Conservation (phyloP, 106 monocot species). For the Acanthochlamys bracteata region DNA sequence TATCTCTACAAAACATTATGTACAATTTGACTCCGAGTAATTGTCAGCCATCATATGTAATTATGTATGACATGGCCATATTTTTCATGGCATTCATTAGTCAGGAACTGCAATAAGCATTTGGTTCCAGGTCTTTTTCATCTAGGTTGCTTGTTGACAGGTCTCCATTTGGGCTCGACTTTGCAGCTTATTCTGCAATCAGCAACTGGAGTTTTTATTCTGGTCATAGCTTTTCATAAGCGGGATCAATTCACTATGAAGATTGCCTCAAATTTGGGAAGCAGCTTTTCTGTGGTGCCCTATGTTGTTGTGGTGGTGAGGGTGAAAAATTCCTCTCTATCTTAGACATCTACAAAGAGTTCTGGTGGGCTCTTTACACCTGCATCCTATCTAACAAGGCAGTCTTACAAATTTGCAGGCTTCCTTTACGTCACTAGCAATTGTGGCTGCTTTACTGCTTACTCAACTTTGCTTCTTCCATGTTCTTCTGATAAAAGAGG, state of each 20-base stretch:
- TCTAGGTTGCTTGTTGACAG: constrained; percentile 73
- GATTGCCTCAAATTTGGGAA: constrained; percentile 70
- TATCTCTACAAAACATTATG: too few species aligned
- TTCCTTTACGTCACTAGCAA: constrained; percentile 68
- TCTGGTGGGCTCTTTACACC: too few species aligned
- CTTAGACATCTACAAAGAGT: too few species aligned
- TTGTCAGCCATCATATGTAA: too few species aligned
- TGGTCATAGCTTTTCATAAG: constrained; percentile 69
- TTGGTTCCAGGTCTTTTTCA: neutral
- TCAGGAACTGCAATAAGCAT: too few species aligned
- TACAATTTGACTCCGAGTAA: too few species aligned
- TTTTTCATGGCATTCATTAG: too few species aligned
- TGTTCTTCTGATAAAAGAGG: constrained; percentile 84
- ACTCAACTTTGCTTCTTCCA: constrained; percentile 93
- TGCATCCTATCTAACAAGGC: too few species aligned
- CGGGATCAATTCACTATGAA: constrained; percentile 46
- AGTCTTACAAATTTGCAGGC: too few species aligned
- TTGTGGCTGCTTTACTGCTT: constrained; percentile 75
- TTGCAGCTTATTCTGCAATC: constrained; percentile 93
- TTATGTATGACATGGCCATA: too few species aligned
- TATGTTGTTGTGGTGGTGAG: constrained; percentile 82
- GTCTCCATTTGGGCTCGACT: constrained; percentile 56
- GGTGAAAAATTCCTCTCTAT: too few species aligned
- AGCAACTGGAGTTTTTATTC: constrained; percentile 58
- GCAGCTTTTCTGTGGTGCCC: constrained; percentile 85